These are phyloP conservation scores for Solanum bulbocastanum DNA, from an alignment of 257 asterid species.

Conservation along the genomic window DNA sequence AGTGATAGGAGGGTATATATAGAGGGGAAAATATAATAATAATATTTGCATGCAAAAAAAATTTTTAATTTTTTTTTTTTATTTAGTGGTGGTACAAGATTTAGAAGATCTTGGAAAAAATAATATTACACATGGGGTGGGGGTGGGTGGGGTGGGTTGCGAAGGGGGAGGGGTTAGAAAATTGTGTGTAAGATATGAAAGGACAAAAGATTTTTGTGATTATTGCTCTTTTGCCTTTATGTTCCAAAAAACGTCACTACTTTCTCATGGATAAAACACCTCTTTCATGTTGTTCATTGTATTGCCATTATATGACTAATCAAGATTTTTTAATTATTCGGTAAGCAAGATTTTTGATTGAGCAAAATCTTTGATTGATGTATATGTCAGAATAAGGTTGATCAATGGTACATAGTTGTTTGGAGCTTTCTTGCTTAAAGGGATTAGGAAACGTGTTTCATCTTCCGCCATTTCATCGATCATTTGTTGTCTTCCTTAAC, in stretches of 20 bases:
- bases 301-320: neutral
- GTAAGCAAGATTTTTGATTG: too few relatives aligned
- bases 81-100: neutral
- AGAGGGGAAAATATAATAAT: neutral
- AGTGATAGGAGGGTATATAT: neutral
- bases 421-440: neutral
- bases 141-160: neutral
- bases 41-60: neutral
- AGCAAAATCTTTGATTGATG: neutral
- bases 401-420: too few relatives aligned
- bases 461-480: neutral
- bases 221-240: neutral
- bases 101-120: neutral
- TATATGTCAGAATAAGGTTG: too few relatives aligned
- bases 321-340: neutral
- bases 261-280: neutral
- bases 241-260: neutral
- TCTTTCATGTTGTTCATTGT: neutral
- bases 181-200: neutral
- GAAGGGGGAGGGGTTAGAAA: neutral
- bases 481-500: neutral
- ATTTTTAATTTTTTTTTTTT: neutral
- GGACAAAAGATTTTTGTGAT: neutral
- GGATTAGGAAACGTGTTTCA: too few relatives aligned
- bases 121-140: neutral